Evolutionary conservation across 176 grass and related monocot genomes (phyloP).

Genomic region (Carex littledalei): DNA sequence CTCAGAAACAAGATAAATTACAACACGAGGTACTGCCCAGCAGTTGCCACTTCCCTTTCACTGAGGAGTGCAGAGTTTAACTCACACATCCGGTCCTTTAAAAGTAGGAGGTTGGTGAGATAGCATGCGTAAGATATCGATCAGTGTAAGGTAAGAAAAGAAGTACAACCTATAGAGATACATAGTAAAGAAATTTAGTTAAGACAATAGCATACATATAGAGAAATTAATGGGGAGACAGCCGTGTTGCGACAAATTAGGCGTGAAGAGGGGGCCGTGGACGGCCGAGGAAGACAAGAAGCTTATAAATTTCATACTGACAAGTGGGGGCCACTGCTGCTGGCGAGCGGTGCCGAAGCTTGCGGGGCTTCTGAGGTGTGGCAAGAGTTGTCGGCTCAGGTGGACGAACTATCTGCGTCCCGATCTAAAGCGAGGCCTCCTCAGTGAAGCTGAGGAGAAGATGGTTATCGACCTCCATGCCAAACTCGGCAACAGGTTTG

Average conservation of each 20-base stretch:
- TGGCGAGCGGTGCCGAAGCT: constrained; percentile 90
- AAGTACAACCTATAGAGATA: neutral
- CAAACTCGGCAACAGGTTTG: constrained; percentile 67
- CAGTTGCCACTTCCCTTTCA: constrained; percentile 20
- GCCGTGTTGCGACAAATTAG: constrained; percentile 85
- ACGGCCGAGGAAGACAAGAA: constrained; percentile 84
- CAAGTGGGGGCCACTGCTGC: constrained; percentile 70
- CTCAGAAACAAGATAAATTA: constrained; percentile 2
- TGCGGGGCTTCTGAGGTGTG: constrained; percentile 72
- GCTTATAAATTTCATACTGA: constrained; percentile 78
- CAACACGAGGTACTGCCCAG: neutral
- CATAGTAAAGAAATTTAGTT: neutral
- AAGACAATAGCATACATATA: neutral
- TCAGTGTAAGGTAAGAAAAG: constrained; percentile 10
- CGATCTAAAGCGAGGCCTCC: constrained; percentile 82
- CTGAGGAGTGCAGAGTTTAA: neutral
- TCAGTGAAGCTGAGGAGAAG: constrained; percentile 79
- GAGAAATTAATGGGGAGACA: constrained; percentile 51
- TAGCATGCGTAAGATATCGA: neutral
- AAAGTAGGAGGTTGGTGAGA: constrained; percentile 23
- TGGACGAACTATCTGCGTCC: constrained; percentile 96
- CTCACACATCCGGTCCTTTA: neutral
- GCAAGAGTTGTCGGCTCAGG: constrained; percentile 90
- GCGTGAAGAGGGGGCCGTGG: constrained; percentile 83
- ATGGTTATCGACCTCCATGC: constrained; percentile 85